Conservation (phyloP, 306 rosid genomes). For the Acacia crassicarpa region DNA sequence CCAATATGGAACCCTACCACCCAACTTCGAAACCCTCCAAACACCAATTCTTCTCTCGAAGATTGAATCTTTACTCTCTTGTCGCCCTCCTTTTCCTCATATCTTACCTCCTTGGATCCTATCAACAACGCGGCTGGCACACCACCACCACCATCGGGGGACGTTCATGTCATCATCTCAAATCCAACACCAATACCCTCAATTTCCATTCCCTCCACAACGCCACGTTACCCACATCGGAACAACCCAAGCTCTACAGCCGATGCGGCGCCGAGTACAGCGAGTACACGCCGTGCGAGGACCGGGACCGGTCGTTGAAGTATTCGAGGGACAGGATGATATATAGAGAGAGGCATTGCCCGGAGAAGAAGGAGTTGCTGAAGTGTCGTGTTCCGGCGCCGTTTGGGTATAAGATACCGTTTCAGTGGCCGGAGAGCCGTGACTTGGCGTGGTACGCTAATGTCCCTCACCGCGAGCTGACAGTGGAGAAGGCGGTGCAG, state of each 20-base stretch:
- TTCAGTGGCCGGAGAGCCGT: constrained; percentile 73
- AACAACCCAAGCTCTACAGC: constrained; percentile 23
- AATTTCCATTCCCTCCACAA: neutral
- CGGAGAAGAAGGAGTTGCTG: constrained; percentile 35
- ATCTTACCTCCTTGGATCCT: constrained; percentile 58
- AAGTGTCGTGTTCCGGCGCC: constrained; percentile 86
- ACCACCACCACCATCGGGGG: neutral
- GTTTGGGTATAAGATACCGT: constrained; percentile 58
- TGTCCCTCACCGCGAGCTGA: constrained; percentile 80
- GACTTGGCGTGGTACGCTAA: constrained; percentile 81
- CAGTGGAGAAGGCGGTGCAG: constrained; percentile 92
- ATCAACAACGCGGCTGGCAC: constrained; percentile 26
- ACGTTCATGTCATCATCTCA: neutral
- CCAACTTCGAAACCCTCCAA: constrained; percentile 43
- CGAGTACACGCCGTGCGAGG: constrained; percentile 91
- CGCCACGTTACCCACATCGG: neutral
- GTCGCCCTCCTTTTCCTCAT: constrained; percentile 58
- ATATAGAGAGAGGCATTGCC: constrained; percentile 84
- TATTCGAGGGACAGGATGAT: constrained; percentile 50
- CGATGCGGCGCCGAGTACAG: constrained; percentile 44
- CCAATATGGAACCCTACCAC: neutral
- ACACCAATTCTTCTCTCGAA: constrained; percentile 35
- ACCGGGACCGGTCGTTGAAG: constrained; percentile 49
- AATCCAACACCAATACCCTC: neutral
- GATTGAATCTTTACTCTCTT: constrained; percentile 47